Conservation (phyloP, 2,329 filamentous ascomycete genomes). For the Penicillium sclerotigenum region DNA sequence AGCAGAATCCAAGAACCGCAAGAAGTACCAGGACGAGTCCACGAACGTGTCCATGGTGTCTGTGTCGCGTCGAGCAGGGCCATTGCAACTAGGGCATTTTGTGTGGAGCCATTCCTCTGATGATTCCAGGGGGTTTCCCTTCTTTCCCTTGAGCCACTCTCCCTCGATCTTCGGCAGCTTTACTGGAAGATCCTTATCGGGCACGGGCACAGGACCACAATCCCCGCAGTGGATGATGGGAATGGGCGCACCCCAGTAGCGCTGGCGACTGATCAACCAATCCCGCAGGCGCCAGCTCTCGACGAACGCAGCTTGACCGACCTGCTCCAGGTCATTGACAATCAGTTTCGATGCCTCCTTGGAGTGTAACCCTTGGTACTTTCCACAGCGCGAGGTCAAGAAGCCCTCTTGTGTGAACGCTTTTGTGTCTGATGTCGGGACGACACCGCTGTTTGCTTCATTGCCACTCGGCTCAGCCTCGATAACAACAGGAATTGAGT, state of each 20-base stretch:
- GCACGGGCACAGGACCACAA: slow-evolving; percentile 78
- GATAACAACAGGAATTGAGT: slow-evolving; percentile 64
- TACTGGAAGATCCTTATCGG: slow-evolving; percentile 72
- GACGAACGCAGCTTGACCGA: slow-evolving; percentile 58
- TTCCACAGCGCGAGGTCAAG: slow-evolving; percentile 64
- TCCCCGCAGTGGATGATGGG: slow-evolving; percentile 77
- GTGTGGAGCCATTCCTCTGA: slow-evolving; percentile 72
- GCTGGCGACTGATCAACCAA: slow-evolving; percentile 88
- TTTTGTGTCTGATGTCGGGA: slow-evolving; percentile 42
- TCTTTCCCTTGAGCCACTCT: slow-evolving; percentile 65
- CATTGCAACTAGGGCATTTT: slow-evolving; percentile 66
- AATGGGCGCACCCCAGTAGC: slow-evolving; percentile 89
- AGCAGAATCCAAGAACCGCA: slow-evolving; percentile 70
- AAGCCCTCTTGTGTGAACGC: slow-evolving; percentile 65
- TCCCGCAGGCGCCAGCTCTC: slow-evolving; percentile 80
- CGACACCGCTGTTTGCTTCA: slow-evolving; percentile 13
- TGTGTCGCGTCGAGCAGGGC: slow-evolving; percentile 73
- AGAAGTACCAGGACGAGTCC: slow-evolving; percentile 91
- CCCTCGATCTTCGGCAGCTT: slow-evolving; percentile 65
- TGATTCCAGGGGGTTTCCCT: slow-evolving; percentile 73
- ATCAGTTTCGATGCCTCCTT: slow-evolving; percentile 61
- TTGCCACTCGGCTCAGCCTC: slow-evolving; percentile 37
- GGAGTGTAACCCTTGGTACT: slow-evolving; percentile 63
- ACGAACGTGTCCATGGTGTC: slow-evolving; percentile 98
- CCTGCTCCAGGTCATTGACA: slow-evolving; percentile 49